Conservation (phyloP, 495 filamentous ascomycete species). For the Lineolata rhizophorae region DNA sequence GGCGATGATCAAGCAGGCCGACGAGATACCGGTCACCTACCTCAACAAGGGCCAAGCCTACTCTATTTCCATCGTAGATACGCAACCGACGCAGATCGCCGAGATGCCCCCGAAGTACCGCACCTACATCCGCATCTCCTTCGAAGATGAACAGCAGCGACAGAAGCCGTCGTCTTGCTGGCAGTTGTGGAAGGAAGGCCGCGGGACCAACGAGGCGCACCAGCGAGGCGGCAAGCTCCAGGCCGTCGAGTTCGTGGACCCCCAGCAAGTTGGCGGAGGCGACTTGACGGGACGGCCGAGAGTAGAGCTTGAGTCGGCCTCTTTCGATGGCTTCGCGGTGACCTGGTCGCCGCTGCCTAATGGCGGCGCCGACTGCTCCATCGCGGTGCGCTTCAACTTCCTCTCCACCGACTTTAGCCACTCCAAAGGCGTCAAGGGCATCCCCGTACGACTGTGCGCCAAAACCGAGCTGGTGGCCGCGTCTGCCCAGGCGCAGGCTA, state of each 20-base stretch:
- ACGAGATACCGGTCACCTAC: conserved; percentile 87
- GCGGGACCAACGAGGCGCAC: conserved; percentile 74
- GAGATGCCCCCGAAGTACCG: conserved; percentile 38
- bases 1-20: conserved; percentile 74
- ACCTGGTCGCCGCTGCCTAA: conserved; percentile 55
- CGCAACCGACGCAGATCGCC: conserved; percentile 22
- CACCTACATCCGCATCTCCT: conserved; percentile 76
- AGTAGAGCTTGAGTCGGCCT: conserved; percentile 59
- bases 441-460: conserved; percentile 74
- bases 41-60: conserved; percentile 95
- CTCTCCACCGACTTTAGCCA: conserved; percentile 96
- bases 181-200: conserved; percentile 90
- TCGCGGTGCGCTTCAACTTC: conserved; percentile 92
- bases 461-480: conserved; percentile 62
- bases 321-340: conserved; percentile 82
- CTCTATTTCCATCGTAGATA: conserved; percentile 57
- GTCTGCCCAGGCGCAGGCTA: conserved; percentile 9
- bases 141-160: conserved; percentile 82
- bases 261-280: conserved; percentile 36
- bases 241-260: conserved; percentile 84
- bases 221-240: conserved; percentile 70
- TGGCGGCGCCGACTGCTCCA: conserved; percentile 43
- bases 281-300: conserved; percentile 49
- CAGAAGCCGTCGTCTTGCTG: conserved; percentile 64
- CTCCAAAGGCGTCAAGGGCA: conserved; percentile 93